These are phyloP conservation scores for Taphrina pruni DNA, from an alignment of 1,139 yeast species.

Conservation along the genomic window DNA sequence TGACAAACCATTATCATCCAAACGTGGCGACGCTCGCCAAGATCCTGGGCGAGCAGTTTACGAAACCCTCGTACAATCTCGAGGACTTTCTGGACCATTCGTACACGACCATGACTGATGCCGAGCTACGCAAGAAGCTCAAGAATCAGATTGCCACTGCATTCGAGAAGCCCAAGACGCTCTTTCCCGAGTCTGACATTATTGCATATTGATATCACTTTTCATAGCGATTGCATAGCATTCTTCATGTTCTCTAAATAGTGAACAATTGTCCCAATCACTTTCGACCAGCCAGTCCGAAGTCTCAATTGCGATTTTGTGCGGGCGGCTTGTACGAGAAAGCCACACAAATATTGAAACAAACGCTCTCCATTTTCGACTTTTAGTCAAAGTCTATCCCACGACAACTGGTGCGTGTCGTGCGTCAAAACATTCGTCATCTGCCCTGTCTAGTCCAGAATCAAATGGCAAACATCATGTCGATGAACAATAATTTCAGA, in stretches of 20 bases:
- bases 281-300: too few relatives aligned
- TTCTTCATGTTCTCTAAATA: not conserved
- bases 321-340: not conserved
- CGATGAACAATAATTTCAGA: not conserved
- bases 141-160: constrained; percentile 79
- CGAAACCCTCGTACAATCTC: constrained; percentile 81
- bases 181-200: constrained; percentile 24
- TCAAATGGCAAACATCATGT: not conserved
- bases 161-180: constrained; percentile 54
- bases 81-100: constrained; percentile 96
- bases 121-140: constrained; percentile 73
- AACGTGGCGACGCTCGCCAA: constrained; percentile 90
- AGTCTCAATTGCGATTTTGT: not conserved
- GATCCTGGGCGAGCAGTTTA: constrained; percentile 86
- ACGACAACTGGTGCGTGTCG: not conserved
- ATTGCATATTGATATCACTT: constrained; percentile 4
- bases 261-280: too few relatives aligned
- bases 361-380: too few relatives aligned
- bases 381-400: not conserved
- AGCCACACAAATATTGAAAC: constrained; percentile 2
- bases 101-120: constrained; percentile 72
- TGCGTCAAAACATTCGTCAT: not conserved
- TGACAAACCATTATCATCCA: constrained; percentile 91
- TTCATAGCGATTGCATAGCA: not conserved
- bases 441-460: too few relatives aligned